Evolutionary conservation across 2,329 filamentous ascomycete genomes (phyloP).

Genomic region (Arachnopeziza araneosa): DNA sequence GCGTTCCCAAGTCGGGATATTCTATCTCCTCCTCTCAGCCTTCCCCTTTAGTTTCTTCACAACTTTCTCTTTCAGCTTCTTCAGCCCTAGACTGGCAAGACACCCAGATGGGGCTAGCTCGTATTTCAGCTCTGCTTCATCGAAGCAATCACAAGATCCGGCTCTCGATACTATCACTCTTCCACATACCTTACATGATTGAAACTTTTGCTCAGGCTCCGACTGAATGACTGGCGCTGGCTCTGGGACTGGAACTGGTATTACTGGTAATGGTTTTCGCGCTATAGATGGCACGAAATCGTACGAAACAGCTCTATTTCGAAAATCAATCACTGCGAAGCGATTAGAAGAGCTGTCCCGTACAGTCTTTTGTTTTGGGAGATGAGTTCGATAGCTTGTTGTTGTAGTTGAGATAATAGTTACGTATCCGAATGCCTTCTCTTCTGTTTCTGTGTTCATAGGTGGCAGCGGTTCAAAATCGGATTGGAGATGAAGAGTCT

Average conservation of each 20-base stretch:
- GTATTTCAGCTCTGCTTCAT: not conserved
- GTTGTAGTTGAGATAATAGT: not conserved
- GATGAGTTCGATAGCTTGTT: not conserved
- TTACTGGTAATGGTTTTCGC: not conserved
- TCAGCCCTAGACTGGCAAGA: constrained; percentile 1
- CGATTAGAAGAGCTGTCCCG: not conserved
- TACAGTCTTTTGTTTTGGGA: not conserved
- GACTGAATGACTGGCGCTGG: not conserved
- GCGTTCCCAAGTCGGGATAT: too few relatives aligned
- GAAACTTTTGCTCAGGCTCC: not conserved
- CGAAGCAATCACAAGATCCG: not conserved
- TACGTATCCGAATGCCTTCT: not conserved
- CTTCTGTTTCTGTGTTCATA: not conserved
- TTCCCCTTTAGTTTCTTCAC: not conserved
- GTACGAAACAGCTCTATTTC: not conserved
- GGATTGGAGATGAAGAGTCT: not conserved
- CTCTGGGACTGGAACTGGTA: not conserved
- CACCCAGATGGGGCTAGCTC: not conserved
- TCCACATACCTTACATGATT: not conserved
- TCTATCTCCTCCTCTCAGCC: not conserved
- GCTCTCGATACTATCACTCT: not conserved
- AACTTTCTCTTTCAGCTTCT: constrained; percentile 1
- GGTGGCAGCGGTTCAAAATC: not conserved
- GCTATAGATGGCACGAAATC: not conserved
- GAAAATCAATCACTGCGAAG: not conserved